Base-by-base conservation (phyloP, 73 alveolate species). In the Urostyla sp. region DNA sequence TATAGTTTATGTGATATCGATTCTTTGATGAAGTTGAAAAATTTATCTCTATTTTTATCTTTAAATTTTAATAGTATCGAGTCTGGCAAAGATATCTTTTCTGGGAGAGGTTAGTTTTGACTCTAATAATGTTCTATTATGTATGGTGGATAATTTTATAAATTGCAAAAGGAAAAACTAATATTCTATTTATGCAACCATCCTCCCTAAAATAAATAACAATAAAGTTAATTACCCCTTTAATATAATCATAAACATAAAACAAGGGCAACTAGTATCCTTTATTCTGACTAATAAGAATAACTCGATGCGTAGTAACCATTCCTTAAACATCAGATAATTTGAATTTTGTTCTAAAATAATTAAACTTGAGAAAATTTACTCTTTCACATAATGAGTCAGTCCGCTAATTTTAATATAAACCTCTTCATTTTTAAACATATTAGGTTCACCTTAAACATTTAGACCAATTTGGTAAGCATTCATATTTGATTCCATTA, bases 1-100 rank as follows among this genome's bases (percentile, higher is more conserved):
- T 87, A 91, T 38, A 61, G 90, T 72, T 89, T 82, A 27, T 60
- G 85, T 23, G 72, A 54, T 20, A 82, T 50, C n/a, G 93, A 92
- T 18, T 88, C 90, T 61, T 75, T 56, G 10, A 91, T 76, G 54
- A 80, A 58, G 52, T 55, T 66, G 40, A 51, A 57, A 23, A 92
- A 75, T 63, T 87, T 67, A 27, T 82, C 91, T 72, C 92, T 87
- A 20, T 56, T 34, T 30, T 75, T 72, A 34, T 87, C 91, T 54
- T 75, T 69, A 59, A 91, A 91, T 72, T 91, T 91, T 20, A 83
- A 55, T 52, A 49, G 56, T 6, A 76, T 72, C 60, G 28, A 56
- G 52, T 60, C 67, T 16, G 87, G 94, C 38, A 37, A 75, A 36
- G 79, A 23, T 37, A 57, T 78, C 40, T 67, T 4, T 20, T 89